Evolutionary conservation across 164 flowering plant species (phyloP).

Genomic region (Stephania japonica): DNA sequence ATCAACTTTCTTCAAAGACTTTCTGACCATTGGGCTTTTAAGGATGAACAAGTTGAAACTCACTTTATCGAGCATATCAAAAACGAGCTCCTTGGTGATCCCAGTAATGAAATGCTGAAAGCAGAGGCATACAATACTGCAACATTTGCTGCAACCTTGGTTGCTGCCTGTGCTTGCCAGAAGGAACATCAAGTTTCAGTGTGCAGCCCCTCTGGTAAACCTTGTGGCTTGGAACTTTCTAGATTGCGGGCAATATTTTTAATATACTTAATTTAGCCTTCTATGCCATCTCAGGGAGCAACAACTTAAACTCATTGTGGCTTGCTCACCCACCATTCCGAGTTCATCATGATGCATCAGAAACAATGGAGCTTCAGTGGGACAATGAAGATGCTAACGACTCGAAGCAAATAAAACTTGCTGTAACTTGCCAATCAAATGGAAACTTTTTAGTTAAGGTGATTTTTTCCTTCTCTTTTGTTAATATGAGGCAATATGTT

Average conservation of each 20-base stretch:
- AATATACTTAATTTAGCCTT: constrained; percentile 6
- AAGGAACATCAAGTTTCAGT: constrained; percentile 35
- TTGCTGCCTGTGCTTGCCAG: constrained; percentile 74
- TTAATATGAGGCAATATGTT: too few species aligned
- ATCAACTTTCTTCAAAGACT: constrained; percentile 69
- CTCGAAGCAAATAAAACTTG: constrained; percentile 34
- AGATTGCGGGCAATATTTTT: not conserved
- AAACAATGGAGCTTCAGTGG: constrained; percentile 70
- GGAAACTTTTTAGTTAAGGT: constrained; percentile 82
- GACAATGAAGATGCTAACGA: constrained; percentile 41
- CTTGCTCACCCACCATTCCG: constrained; percentile 82
- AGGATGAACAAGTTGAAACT: constrained; percentile 77
- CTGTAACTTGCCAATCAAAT: constrained; percentile 48
- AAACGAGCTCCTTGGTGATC: constrained; percentile 64
- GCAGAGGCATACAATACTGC: constrained; percentile 43
- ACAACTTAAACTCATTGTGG: constrained; percentile 53
- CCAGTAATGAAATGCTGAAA: constrained; percentile 27
- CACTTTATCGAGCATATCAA: constrained; percentile 82
- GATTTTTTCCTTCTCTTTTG: not conserved
- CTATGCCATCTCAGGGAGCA: constrained; percentile 30
- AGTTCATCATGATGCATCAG: constrained; percentile 60
- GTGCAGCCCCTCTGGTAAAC: constrained; percentile 43
- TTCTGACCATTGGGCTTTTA: constrained; percentile 80
- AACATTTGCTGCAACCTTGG: constrained; percentile 49
- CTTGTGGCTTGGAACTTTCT: not conserved